Base-by-base conservation (phyloP, 2,329 filamentous ascomycete species). In the Daldinia eschscholtzii region DNA sequence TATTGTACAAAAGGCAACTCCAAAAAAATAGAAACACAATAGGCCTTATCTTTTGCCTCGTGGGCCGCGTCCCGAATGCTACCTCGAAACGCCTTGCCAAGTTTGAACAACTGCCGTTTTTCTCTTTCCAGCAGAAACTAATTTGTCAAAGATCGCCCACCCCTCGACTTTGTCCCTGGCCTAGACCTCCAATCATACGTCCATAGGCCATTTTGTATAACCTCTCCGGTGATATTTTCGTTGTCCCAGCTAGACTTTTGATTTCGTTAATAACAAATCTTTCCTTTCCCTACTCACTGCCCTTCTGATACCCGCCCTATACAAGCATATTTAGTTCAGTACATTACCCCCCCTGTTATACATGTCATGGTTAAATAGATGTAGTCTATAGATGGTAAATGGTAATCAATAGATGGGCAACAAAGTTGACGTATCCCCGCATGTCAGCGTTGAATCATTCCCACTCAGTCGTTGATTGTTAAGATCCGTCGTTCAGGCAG, bases 61-160 rank as follows among this genome's bases (percentile, higher is more conserved):
- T 70, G 61, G 58, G 58, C 63, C 52, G 58, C 57, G 48, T 68
- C 70, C 67, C 64, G 66, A 52, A 72, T 72, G 67, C 61, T 55
- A 70, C 70, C 70, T 65, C 57, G 53, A 70, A 72, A 72, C 70
- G 70, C 70, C 70, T 66, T 64, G 70, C 64, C 61, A 68, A 70
- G 70, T 53, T 67, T 61, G 37, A 64, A 64, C 48, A 64, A 65
- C 57, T 68, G 59, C 67, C 59, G 46, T 56, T 65, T 65, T 61
- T 64, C 44, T 56, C 26, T 63, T 52, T 18, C 46, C 57, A 41
- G 39, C 48, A 56, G 30, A 55, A 61, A 53, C 58, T 56, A 58
- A 20, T 33, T 65, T 26, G 58, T 53, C 62, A 61, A 59, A 42
- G 30, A 53, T 66, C 66, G 50, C n/a, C 58, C 42, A 52, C 39